Evolutionary conservation across 169 alveolate species (phyloP), one percentile per base, ranked within the genome.

Genomic region (Plasmodium gallinaceum): DNA sequence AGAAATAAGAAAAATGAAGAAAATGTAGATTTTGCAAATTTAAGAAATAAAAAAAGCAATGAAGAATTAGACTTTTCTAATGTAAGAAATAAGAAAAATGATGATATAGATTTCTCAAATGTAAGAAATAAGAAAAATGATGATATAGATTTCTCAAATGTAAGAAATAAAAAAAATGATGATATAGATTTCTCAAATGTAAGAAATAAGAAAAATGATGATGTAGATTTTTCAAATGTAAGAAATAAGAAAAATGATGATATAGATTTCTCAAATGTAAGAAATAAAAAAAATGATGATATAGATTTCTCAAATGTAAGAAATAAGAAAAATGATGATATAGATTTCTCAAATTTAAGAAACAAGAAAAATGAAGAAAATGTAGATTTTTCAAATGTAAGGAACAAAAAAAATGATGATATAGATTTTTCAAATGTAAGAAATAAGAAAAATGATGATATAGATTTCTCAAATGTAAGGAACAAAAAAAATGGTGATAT

Each of bases 261-360:
- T n/a, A 3, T 54, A 0, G 75, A 80, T n/a, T 80, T 80, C 20
- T 18, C 73, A 0, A 66, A 66, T 26, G 1, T 80, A 7, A 48
- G 90, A 68, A 52, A 26, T 24, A 54, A 78, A 65, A 65, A 54
- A 7, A 60, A 62, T 0, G 90, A 78, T 0, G 90, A 78, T 43
- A 9, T 52, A 0, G 89, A 76, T 60, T 74, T 74, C 24, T 10
- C 74, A 12, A 60, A 10, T 51, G 45, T 74, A n/a, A 10, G 88
- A 39, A 74, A 24, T 24, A 65, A 69, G 10, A 69, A 24, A 20
- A 57, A 72, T 6, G 75, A 66, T 0, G 76, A 66, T n/a, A 2
- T 54, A 0, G 75, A 80, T n/a, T 80, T 80, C 24, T 37, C 73
- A 0, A 66, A 66, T 26, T 9, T 80, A 7, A 48, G 90, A 68